Percentiles rank a stretch among this genome's conserved stretches.
Evolutionary conservation across 179 eudicot genomes (phyloP).

Genomic region (Beta lomatogona): DNA sequence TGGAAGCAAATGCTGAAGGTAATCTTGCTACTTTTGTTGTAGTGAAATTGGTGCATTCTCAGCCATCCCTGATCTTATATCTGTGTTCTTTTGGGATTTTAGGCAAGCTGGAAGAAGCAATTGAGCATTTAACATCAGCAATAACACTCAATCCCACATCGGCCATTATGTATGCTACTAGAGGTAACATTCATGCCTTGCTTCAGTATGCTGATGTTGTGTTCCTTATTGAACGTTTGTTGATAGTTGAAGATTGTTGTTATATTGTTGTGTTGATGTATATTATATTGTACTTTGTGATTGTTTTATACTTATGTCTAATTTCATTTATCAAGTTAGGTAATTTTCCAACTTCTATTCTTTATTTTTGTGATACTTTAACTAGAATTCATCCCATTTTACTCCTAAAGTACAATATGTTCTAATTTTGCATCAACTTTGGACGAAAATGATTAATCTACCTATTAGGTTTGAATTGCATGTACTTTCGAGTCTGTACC

Average conservation of each 20-base stretch:
- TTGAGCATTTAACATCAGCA: conserved; percentile 83
- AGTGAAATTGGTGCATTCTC: background rate
- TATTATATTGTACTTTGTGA: no score
- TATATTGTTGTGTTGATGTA: no score
- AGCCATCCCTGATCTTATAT: background rate
- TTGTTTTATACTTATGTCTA: no score
- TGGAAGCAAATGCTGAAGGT: conserved; percentile 89
- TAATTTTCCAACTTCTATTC: no score
- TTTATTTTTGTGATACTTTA: no score
- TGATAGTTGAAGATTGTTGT: background rate
- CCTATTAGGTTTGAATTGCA: no score
- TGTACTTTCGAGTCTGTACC: no score
- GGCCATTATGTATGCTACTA: conserved; percentile 89
- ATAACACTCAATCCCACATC: conserved; percentile 83
- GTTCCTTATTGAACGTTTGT: background rate
- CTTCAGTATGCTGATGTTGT: background rate
- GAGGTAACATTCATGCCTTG: conserved; percentile 54
- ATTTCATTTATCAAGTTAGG: no score
- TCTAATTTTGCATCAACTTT: no score
- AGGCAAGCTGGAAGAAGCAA: conserved; percentile 86
- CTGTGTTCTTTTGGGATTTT: conserved; percentile 11
- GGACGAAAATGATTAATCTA: no score
- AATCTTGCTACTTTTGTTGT: conserved; percentile 1
- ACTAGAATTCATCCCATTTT: no score
- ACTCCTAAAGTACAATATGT: no score